Base-by-base conservation (phyloP, 2,329 filamentous ascomycete species). In the Escovopsis sp. region DNA sequence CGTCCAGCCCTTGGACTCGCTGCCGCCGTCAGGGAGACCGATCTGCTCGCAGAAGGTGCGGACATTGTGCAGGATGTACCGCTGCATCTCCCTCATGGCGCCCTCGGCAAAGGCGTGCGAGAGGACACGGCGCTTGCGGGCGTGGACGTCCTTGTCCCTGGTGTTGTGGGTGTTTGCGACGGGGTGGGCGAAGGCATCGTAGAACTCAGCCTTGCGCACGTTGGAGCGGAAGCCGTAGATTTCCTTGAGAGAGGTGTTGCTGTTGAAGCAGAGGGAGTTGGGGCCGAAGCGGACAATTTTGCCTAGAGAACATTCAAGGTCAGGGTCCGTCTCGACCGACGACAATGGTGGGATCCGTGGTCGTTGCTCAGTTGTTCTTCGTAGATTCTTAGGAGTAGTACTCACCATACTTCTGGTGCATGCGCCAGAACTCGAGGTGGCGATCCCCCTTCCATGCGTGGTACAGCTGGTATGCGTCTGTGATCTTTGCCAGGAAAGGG, bases 221-320 rank as follows among this genome's bases (percentile, higher is more conserved):
- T 79, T 79, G 56, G 73, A 60, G 39, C 67, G 67, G 64, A 77
- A 75, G 49, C 77, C 75, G 60, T 81, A 79, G 47, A 82, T 80
- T 15, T 77, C 71, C 56, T 76, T 75, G 45, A 85, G 65, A 1
- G 82, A 80, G 7, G 72, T 70, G 47, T 72, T 73, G 43, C 77
- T 80, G 67, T 91, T 89, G 64, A 93, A 75, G 1, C 80, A 85
- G 36, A 94, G 64, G 46, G 75, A 76, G 59, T 86, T 85, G 37
- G 85, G 85, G 0, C 82, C 82, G 49, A 82, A 84, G 26, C 85
- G 82, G n/a, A 89, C 81, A 40, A 77, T 59, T n/a, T 68, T 64
- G 51, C 76, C 74, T 77, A 12, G 42, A 33, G 15, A 12, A 9
- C 35, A 42, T 30, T 30, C 10, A 12, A 43, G 45, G 42, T 26